Percentiles rank a stretch among this genome's conserved stretches.
Conservation (phyloP, 2,329 filamentous ascomycete species). For the Scedosporium aurantiacum region DNA sequence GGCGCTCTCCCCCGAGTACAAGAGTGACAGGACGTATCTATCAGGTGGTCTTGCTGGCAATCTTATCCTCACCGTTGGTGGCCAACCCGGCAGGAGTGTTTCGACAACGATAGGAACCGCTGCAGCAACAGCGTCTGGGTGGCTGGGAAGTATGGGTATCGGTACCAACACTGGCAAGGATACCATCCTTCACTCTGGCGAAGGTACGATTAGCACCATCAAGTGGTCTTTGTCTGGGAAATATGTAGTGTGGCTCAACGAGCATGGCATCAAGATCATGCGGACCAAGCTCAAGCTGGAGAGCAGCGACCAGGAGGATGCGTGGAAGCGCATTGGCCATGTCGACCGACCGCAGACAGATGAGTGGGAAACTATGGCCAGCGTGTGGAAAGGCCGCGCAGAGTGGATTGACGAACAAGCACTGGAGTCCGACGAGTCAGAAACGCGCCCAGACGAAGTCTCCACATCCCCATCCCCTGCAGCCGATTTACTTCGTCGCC, state of each 20-base stretch:
- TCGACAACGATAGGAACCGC: constrained; percentile 80
- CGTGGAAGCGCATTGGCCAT: constrained; percentile 92
- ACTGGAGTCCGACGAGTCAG: constrained; percentile 61
- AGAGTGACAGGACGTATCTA: constrained; percentile 75
- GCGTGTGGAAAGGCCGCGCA: constrained; percentile 82
- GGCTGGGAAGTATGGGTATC: constrained; percentile 81
- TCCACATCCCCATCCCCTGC: constrained; percentile 33
- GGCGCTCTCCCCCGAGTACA: constrained; percentile 90
- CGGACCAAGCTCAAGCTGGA: constrained; percentile 76
- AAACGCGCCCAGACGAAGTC: constrained; percentile 20
- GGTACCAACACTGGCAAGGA: constrained; percentile 72
- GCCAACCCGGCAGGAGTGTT: constrained; percentile 68
- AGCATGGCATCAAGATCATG: constrained; percentile 97
- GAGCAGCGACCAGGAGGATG: constrained; percentile 62
- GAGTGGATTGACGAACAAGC: constrained; percentile 87
- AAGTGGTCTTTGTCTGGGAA: constrained; percentile 91
- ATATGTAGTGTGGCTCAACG: constrained; percentile 91
- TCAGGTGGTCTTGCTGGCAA: constrained; percentile 85
- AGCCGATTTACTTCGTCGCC: constrained; percentile 35
- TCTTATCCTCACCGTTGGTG: constrained; percentile 75
- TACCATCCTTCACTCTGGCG: constrained; percentile 77
- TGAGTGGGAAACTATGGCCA: constrained; percentile 92
- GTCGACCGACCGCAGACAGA: constrained; percentile 78
- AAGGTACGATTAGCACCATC: constrained; percentile 81
- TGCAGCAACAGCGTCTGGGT: constrained; percentile 73